Conservation (phyloP, 371 early-diverging fungal genomes). For the Ecytonucleospora hepatopenaei region DNA sequence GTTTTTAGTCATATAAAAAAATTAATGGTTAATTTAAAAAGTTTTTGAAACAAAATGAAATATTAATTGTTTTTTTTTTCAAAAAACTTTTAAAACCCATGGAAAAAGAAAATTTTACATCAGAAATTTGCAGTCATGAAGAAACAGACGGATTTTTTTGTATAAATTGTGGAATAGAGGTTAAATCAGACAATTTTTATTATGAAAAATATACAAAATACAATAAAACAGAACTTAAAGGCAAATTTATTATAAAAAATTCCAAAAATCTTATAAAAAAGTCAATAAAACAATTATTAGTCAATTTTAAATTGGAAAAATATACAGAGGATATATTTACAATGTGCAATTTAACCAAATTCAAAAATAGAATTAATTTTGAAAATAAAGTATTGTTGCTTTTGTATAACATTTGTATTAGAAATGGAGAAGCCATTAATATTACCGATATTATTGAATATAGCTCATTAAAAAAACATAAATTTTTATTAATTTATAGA, state of each 20-base stretch:
- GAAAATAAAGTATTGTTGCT: slow-evolving; percentile 7
- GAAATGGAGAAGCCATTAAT: slow-evolving; percentile 3
- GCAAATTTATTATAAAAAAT: neutral
- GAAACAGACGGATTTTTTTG: neutral
- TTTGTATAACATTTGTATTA: neutral
- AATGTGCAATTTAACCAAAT: neutral
- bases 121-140: neutral
- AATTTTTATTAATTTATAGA: slow-evolving; percentile 8
- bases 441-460: slow-evolving; percentile 3
- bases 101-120: neutral
- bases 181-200: neutral
- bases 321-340: neutral
- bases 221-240: neutral
- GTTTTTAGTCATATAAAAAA: neutral
- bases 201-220: neutral
- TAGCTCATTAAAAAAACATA: slow-evolving; percentile 2
- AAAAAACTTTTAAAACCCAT: neutral
- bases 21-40: neutral
- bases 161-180: neutral
- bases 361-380: neutral
- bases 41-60: neutral
- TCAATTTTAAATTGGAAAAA: neutral
- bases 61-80: neutral
- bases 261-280: neutral
- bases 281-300: neutral